Conservation (phyloP, 2,329 filamentous ascomycete species). For the Eutypa lata region DNA sequence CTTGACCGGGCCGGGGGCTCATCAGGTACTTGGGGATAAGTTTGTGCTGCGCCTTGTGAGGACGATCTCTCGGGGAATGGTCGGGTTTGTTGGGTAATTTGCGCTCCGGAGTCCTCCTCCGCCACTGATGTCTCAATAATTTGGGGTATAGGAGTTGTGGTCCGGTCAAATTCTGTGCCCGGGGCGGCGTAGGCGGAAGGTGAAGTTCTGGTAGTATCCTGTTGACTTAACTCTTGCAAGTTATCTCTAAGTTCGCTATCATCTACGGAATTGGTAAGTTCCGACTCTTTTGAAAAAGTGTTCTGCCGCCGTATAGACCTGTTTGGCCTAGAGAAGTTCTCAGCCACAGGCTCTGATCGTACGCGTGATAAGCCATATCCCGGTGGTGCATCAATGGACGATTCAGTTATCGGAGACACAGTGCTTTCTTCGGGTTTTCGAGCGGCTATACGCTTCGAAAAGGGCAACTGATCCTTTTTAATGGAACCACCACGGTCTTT, state of each 20-base stretch:
- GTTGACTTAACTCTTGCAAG: conserved; percentile 31
- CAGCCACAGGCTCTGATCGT: conserved; percentile 65
- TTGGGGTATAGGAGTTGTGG: conserved; percentile 43
- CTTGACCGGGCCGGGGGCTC: conserved; percentile 47
- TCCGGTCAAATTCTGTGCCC: conserved; percentile 17
- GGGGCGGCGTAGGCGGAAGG: conserved; percentile 14
- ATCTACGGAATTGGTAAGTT: conserved; percentile 25
- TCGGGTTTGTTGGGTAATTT: conserved; percentile 21
- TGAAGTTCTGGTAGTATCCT: conserved; percentile 13
- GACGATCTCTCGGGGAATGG: conserved; percentile 53
- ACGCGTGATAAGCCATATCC: conserved; percentile 58
- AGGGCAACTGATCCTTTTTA: conserved; percentile 70
- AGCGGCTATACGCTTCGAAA: conserved; percentile 67
- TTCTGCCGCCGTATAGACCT: conserved; percentile 46
- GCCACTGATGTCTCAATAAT: conserved; percentile 63
- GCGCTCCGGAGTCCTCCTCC: conserved; percentile 31
- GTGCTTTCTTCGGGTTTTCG: conserved; percentile 58
- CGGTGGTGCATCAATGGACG: conserved; percentile 43
- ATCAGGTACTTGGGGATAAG: conserved; percentile 42
- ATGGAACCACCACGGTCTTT: conserved; percentile 84
- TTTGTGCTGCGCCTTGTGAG: conserved; percentile 38
- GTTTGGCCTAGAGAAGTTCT: conserved; percentile 62
- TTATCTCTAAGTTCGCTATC: conserved; percentile 51
- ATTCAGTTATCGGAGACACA: conserved; percentile 28
- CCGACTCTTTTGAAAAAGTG: conserved; percentile 45